Evolutionary conservation across 2,329 filamentous ascomycete species (phyloP), one percentile per base, ranked within the genome.

Genomic region (Trichoderma asperellum): DNA sequence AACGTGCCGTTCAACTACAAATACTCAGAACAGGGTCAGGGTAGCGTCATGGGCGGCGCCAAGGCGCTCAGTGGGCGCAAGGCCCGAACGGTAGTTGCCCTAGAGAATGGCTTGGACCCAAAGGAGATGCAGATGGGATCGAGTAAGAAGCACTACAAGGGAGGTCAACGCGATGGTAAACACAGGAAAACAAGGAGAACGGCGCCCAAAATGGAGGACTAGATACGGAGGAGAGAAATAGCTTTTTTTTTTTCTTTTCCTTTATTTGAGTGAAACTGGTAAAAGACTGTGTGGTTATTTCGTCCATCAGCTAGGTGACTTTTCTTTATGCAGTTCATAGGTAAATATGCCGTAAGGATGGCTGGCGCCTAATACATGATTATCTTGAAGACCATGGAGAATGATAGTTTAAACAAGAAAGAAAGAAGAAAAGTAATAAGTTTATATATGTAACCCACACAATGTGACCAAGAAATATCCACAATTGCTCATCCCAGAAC

Each of bases 141-240:
- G 63, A 87, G 90, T 69, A 99, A 99, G 88, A 98, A 97, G 84
- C 96, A 99, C 81, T 96, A 93, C 81, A 97, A 97, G 83, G 91
- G 88, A n/a, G 88, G 89, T 52, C 86, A 88, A 72, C 89, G 85
- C 79, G 86, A 84, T 56, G 79, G 78, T 70, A 91, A 88, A 77
- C 83, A 84, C 70, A 87, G 86, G 77, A 84, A 82, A 75, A 78
- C 69, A 14, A 64, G 69, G 40, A 64, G 69, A 10, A 60, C 66
- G 32, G 66, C 59, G 8, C 52, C 52, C 18, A 63, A 63, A 11
- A 8, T 58, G 11, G 69, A 62, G 24, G 69, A 70, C 21, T 70
- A 68, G 60, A 34, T 35, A 21, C n/a, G 18, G 18, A 10, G 18
- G 40, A 24, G 40, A n/a, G 18, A 16, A 7, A n/a, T 8, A 4